A percentile compares a stretch with the other conserved stretches of the same genome.
Evolutionary conservation across 2,329 filamentous ascomycete species (phyloP).

Genomic region (Whalleya microplaca): DNA sequence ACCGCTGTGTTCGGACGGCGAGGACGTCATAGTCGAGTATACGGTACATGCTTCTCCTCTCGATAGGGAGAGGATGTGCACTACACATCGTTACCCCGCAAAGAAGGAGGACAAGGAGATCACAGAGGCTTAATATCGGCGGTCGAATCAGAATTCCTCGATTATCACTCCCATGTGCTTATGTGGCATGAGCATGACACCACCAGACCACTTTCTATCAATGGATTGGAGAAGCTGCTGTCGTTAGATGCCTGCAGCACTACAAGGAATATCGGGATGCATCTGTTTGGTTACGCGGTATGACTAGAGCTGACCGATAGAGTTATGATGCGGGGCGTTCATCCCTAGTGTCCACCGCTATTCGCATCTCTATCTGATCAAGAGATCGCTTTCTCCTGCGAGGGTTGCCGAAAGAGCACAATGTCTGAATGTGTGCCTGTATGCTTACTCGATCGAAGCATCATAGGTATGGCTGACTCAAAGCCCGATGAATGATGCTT

Average conservation of each 20-base stretch:
- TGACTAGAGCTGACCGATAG: no score
- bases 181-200: constrained; percentile 23
- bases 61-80: constrained; percentile 21
- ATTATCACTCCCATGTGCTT: constrained; percentile 23
- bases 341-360: not conserved
- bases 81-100: constrained; percentile 31
- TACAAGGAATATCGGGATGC: not conserved
- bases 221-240: not conserved
- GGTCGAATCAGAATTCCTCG: constrained; percentile 26
- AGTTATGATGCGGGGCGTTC: not conserved
- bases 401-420: not conserved
- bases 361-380: not conserved
- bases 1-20: constrained; percentile 16
- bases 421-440: not conserved
- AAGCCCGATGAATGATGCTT: not conserved
- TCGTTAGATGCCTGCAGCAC: not conserved
- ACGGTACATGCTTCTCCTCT: constrained; percentile 14
- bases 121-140: constrained; percentile 15
- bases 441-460: not conserved
- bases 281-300: not conserved
- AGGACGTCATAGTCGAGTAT: constrained; percentile 24
- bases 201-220: constrained; percentile 20
- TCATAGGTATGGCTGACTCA: no score
- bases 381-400: not conserved
- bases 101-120: constrained; percentile 24